phyloP scores from a whole-genome alignment of 2,329 filamentous ascomycete species.

The Hysterium pulicare region DNA sequence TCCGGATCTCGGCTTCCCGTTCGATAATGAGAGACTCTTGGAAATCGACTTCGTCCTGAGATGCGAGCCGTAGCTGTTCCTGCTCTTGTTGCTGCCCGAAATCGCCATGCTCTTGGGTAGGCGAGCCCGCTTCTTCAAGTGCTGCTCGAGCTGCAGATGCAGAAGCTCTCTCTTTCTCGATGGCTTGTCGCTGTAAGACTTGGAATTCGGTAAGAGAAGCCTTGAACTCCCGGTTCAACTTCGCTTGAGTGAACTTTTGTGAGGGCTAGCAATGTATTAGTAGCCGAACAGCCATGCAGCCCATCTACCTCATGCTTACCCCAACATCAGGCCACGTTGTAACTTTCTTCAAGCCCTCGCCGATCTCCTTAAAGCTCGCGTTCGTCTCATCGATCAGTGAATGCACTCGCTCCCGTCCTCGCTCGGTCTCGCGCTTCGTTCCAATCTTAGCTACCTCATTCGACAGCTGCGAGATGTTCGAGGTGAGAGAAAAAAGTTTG shows the following conservation, averaged over 20 bases:
- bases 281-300: background rate
- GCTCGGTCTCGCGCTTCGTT: conserved; percentile 85
- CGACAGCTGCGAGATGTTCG: conserved; percentile 79
- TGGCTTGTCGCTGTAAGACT: conserved; percentile 78
- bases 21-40: conserved; percentile 94
- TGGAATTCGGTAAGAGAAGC: conserved; percentile 88
- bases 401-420: conserved; percentile 86
- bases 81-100: conserved; percentile 62
- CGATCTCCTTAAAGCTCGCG: conserved; percentile 83
- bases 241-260: conserved; percentile 95
- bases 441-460: conserved; percentile 83
- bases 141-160: conserved; percentile 79
- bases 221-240: conserved; percentile 90
- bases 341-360: conserved; percentile 89
- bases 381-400: conserved; percentile 83
- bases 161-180: conserved; percentile 89
- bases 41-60: conserved; percentile 95
- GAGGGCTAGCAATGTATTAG: conserved; percentile 61
- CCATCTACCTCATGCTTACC: conserved; percentile 57
- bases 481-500: conserved; percentile 83
- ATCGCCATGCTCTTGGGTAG: conserved; percentile 48
- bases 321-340: conserved; percentile 68
- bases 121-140: conserved; percentile 56
- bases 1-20: conserved; percentile 93
- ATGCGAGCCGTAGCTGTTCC: conserved; percentile 75